Evolutionary conservation across 768 basidiomycete species (phyloP), one percentile per base, ranked within the genome.

Genomic region (Leccinum truebloodii): DNA sequence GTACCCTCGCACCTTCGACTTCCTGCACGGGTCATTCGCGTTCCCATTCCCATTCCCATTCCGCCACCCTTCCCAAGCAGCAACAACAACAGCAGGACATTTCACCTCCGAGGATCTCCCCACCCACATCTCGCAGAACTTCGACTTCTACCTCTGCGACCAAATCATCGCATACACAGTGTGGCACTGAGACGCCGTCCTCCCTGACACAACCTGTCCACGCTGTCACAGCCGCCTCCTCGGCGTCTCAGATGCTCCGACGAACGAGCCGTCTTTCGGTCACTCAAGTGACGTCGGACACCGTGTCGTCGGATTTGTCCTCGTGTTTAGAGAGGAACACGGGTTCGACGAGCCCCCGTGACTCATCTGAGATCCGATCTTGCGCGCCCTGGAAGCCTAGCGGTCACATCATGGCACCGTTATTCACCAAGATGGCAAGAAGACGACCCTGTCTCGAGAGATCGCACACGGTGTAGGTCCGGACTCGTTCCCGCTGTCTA

Each of bases 1-100:
- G 65, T 30, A 75, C 72, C 2, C 64, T 75, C 16, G 59, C 72
- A 9, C 65, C 66, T 6, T 63, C 72, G n/a, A 66, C 59, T 28
- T 71, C 71, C 13, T 65, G 63, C 46, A 73, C 69, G 2, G 70
- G 64, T 14, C 63, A 57, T 12, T 70, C 66, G 18, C 65, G 59
- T 55, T 65, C 71, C 14, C 63, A 64, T 34, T 34, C 35, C 64
- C 67, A 39, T 24, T 37, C 35, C 18, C 59, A 59, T 50, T 57
- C 67, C 49, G 16, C 55, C 57, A 65, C 44, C 10, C n/a, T 44
- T 44, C n/a, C n/a, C n/a, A 44, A 44, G n/a, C 44, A 44, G 44
- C 44, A 44, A 41, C 34, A 34, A 16, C 35, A 37, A 6, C 41
- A 44, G n/a, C 44, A 52, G 55, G 63, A 58, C 32, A 46, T 28